Conservation (phyloP, 768 basidiomycete species). For the Mycena venus region DNA sequence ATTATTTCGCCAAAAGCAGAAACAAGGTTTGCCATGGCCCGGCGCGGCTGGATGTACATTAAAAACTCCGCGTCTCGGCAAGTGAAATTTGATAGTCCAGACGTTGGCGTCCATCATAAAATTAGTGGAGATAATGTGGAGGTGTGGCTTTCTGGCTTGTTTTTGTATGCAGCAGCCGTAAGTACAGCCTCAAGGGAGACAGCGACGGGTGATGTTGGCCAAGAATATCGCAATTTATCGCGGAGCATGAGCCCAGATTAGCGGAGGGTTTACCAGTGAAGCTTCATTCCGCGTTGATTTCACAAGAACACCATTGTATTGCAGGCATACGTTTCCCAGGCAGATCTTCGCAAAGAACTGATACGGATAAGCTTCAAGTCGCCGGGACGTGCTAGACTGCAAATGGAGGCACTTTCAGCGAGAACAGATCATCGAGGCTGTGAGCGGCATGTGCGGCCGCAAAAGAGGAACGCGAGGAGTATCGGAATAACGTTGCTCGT, state of each 20-base stretch:
- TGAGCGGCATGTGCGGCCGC: not conserved
- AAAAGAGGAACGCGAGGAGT: not conserved
- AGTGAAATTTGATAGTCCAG: too few species aligned
- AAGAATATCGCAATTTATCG: not conserved
- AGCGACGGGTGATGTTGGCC: not conserved
- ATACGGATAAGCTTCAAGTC: not conserved
- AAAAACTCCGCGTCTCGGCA: too few species aligned
- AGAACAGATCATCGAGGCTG: not conserved
- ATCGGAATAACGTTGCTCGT: not conserved
- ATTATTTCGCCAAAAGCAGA: too few species aligned
- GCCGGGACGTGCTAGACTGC: not conserved
- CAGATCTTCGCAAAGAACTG: too few species aligned
- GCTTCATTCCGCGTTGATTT: not conserved
- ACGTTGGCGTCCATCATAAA: not conserved
- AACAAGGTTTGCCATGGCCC: too few species aligned
- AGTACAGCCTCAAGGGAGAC: not conserved
- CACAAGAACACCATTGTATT: too few species aligned
- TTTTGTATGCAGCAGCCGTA: too few species aligned
- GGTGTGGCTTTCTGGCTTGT: too few species aligned
- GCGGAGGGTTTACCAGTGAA: not conserved
- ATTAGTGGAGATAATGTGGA: not conserved
- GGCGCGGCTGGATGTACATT: too few species aligned
- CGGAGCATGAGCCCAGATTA: not conserved
- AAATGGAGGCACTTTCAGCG: not conserved
- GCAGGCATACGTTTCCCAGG: too few species aligned